These are phyloP conservation scores for Rutstroemia sp. DNA, from an alignment of 2,329 filamentous ascomycete species.

Conservation along the genomic window DNA sequence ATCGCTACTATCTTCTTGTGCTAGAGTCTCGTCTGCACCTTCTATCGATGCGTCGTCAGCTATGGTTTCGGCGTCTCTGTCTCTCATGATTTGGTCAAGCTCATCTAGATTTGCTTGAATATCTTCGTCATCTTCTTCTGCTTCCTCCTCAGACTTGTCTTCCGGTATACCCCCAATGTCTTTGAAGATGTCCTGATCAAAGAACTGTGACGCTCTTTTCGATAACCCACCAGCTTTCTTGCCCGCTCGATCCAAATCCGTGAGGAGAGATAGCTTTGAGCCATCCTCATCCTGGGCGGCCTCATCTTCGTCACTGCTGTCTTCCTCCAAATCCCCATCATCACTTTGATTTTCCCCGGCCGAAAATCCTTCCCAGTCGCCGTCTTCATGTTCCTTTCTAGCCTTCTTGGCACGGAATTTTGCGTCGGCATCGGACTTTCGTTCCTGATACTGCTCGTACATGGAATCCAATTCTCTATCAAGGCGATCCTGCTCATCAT, in stretches of 20 bases:
- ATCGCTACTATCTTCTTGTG: conserved; percentile 15
- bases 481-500: conserved; percentile 73
- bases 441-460: conserved; percentile 80
- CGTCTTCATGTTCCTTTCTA: conserved; percentile 71
- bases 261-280: conserved; percentile 46
- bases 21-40: conserved; percentile 13
- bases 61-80: conserved; percentile 16
- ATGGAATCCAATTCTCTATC: conserved; percentile 80
- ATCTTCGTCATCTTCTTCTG: conserved; percentile 36
- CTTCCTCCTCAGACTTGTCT: conserved; percentile 39
- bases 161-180: conserved; percentile 64
- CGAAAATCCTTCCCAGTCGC: conserved; percentile 89
- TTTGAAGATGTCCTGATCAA: conserved; percentile 91
- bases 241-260: conserved; percentile 50
- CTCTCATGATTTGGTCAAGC: conserved; percentile 26
- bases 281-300: conserved; percentile 35
- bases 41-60: conserved; percentile 28
- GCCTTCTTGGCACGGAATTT: conserved; percentile 89
- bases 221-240: conserved; percentile 58
- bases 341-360: conserved; percentile 52
- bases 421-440: conserved; percentile 70
- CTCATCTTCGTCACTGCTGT: conserved; percentile 55
- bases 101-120: conserved; percentile 31
- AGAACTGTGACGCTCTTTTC: conserved; percentile 79
- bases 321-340: conserved; percentile 50